These are phyloP conservation scores for Neospora caninum DNA, from an alignment of 169 alveolate genomes.

Conservation along the genomic window DNA sequence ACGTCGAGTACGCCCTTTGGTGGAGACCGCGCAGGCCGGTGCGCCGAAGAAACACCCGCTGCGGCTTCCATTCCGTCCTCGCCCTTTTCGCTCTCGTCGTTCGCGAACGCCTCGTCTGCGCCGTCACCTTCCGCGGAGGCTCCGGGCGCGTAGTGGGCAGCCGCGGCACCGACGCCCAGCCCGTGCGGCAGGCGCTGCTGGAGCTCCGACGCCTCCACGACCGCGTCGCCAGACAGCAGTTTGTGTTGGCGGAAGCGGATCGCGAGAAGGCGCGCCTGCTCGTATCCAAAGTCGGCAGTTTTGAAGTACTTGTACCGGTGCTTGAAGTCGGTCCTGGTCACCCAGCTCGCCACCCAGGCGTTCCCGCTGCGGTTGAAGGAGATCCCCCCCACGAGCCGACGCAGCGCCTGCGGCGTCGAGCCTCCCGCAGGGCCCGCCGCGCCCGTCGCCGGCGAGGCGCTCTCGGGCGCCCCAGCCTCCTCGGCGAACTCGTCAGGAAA, in stretches of 20 bases:
- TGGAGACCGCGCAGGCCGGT: neutral
- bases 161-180: neutral
- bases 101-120: neutral
- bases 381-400: slow-evolving; percentile 8
- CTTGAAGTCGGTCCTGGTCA: neutral
- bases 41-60: neutral
- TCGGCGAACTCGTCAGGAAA: neutral
- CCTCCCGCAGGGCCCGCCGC: neutral
- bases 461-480: neutral
- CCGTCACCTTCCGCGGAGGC: neutral
- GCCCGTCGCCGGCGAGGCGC: neutral
- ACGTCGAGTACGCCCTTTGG: neutral
- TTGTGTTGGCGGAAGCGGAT: slow-evolving; percentile 22
- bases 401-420: neutral
- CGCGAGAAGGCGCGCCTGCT: slow-evolving; percentile 25
- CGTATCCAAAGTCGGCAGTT: slow-evolving; percentile 1
- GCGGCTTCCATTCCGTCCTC: neutral
- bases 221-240: slow-evolving; percentile 22
- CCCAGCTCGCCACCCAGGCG: slow-evolving; percentile 38
- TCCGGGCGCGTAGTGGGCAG: neutral
- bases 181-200: neutral
- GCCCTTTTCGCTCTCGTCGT: neutral
- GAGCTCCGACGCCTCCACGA: slow-evolving; percentile 19
- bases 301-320: slow-evolving; percentile 9
- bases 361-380: slow-evolving; percentile 28